Evolutionary conservation across 1,284 basidiomycete species (phyloP).

Genomic region (Heterobasidion occidentale): DNA sequence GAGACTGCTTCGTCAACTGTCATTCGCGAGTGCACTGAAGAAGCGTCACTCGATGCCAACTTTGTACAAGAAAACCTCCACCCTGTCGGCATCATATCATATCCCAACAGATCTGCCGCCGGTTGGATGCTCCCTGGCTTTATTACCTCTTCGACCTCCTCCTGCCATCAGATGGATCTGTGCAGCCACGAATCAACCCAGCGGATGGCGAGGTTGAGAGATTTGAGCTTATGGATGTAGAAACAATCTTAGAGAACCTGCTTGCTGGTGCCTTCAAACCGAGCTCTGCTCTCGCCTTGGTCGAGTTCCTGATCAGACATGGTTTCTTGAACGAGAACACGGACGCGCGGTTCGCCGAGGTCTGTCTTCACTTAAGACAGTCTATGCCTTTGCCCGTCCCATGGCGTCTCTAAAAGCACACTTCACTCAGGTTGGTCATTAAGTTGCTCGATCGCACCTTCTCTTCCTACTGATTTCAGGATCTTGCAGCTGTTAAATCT

Average conservation of each 20-base stretch:
- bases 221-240: conserved; percentile 28
- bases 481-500: too few relatives aligned
- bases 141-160: conserved; percentile 35
- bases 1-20: conserved; percentile 26
- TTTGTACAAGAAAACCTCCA: conserved; percentile 22
- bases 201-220: conserved; percentile 35
- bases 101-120: conserved; percentile 29
- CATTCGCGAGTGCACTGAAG: conserved; percentile 31
- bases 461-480: too few relatives aligned
- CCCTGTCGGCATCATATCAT: conserved; percentile 28
- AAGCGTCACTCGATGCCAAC: conserved; percentile 28
- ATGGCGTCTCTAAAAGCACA: not conserved
- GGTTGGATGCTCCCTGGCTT: conserved; percentile 32
- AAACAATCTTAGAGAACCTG: conserved; percentile 30
- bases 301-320: conserved; percentile 45
- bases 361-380: conserved; percentile 20
- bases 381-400: not conserved
- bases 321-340: conserved; percentile 38
- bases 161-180: conserved; percentile 24
- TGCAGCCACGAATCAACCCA: conserved; percentile 26
- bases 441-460: too few relatives aligned
- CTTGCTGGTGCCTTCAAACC: conserved; percentile 39
- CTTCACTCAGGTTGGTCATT: too few relatives aligned
- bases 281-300: conserved; percentile 43
- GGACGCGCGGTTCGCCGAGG: conserved; percentile 30